A percentile compares a stretch with the other conserved stretches of the same genome.
These are phyloP conservation scores for Aspergillus sp. DNA, from an alignment of 2,329 filamentous ascomycete species.

Conservation along the genomic window DNA sequence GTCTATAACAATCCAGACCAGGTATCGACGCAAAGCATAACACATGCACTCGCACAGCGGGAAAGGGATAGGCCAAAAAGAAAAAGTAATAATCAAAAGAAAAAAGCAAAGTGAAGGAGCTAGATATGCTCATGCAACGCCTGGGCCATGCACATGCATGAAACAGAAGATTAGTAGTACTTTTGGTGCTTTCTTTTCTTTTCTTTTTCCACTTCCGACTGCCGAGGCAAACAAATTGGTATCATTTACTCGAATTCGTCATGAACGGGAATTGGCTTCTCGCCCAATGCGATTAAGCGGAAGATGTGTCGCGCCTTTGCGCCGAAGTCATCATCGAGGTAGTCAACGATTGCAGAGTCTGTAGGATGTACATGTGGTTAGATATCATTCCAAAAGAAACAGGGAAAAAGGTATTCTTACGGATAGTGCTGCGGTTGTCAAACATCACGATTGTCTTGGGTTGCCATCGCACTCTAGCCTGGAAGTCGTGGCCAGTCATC, in stretches of 20 bases:
- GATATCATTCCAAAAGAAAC: conserved; percentile 3
- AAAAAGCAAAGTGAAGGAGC: no score
- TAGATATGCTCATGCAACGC: no score
- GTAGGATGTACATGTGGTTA: conserved; percentile 4
- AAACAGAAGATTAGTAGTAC: no score
- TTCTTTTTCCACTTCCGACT: no score
- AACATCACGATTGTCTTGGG: conserved; percentile 49
- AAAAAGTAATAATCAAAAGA: background rate
- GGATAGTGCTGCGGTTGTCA: conserved; percentile 44
- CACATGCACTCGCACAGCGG: no score
- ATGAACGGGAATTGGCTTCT: conserved; percentile 45
- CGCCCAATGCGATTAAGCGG: conserved; percentile 46
- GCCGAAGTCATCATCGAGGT: conserved; percentile 41
- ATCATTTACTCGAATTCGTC: conserved; percentile 23
- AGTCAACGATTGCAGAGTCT: conserved; percentile 50
- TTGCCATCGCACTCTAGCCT: conserved; percentile 44
- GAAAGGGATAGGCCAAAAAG: background rate
- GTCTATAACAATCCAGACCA: conserved; percentile 19
- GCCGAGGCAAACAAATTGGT: no score
- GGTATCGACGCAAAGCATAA: conserved; percentile 7
- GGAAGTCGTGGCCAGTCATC: conserved; percentile 44
- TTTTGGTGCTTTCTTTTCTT: no score
- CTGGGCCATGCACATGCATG: no score
- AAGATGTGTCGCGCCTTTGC: conserved; percentile 47
- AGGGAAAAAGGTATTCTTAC: conserved; percentile 27